Evolutionary conservation across 202 grass and related monocot species (phyloP).

Genomic region (Setaria italica): DNA sequence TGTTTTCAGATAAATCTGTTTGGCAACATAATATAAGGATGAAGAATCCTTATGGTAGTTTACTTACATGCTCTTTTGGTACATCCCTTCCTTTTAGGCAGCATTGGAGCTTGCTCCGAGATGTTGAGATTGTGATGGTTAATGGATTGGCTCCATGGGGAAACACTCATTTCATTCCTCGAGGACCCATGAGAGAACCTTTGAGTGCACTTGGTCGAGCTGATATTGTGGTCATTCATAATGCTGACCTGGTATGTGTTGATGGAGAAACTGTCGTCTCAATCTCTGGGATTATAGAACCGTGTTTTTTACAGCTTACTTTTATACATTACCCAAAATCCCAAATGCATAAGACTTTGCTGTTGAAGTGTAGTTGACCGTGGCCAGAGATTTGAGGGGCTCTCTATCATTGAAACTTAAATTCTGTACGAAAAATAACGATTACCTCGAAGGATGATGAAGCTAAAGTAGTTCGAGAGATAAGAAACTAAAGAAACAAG

Average conservation of each 20-base stretch:
- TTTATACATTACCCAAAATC: background rate
- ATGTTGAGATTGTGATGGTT: slow-evolving; percentile 88
- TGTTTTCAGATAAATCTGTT: background rate
- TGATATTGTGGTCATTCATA: slow-evolving; percentile 79
- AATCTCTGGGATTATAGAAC: slow-evolving; percentile 3
- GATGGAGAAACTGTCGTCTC: background rate
- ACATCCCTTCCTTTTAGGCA: slow-evolving; percentile 48
- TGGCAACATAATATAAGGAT: background rate
- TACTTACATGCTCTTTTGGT: background rate
- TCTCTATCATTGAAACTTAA: background rate
- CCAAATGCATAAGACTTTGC: background rate
- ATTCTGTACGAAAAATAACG: background rate
- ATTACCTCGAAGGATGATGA: background rate
- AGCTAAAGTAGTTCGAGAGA: background rate
- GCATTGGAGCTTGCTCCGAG: slow-evolving; percentile 74
- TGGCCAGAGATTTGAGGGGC: background rate
- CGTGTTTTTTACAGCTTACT: slow-evolving; percentile 7
- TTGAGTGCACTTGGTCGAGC: slow-evolving; percentile 64
- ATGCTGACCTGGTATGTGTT: slow-evolving; percentile 67
- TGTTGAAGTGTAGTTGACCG: background rate
- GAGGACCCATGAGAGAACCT: slow-evolving; percentile 89
- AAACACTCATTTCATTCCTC: slow-evolving; percentile 72
- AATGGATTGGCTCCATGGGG: slow-evolving; percentile 79
- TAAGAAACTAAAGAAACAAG: background rate
- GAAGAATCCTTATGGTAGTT: background rate